Conservation (phyloP, 129 eudicot species). For the Centrapalus pauciflorus region DNA sequence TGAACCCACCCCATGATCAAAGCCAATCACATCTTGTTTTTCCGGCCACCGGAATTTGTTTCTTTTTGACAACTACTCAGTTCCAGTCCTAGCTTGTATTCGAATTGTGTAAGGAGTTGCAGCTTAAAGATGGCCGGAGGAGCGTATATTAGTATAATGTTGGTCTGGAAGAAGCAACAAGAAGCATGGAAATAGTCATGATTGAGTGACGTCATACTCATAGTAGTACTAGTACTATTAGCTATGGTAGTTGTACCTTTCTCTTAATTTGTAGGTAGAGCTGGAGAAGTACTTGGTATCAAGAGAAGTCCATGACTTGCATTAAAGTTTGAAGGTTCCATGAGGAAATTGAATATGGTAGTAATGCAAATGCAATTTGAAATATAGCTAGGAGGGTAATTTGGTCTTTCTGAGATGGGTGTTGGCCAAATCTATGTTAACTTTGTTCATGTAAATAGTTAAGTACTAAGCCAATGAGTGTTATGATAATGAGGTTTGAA, state of each 20-base stretch:
- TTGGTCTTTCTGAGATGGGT: conserved; percentile 18
- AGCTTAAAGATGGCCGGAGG: not conserved
- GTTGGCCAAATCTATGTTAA: conserved; percentile 10
- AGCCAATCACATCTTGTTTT: not conserved
- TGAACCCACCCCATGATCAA: conserved; percentile 28
- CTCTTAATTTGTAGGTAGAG: conserved; percentile 8
- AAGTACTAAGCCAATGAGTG: conserved; percentile 8
- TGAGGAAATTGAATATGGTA: conserved; percentile 26
- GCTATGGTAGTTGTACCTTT: conserved; percentile 17
- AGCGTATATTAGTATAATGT: not conserved
- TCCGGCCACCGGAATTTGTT: not conserved
- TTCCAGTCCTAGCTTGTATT: not conserved
- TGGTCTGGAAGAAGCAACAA: conserved; percentile 4
- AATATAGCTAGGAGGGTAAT: conserved; percentile 12
- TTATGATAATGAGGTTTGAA: not conserved
- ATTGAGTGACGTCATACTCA: not conserved
- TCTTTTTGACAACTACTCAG: not conserved
- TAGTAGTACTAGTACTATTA: conserved; percentile 9
- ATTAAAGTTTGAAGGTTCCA: conserved; percentile 28
- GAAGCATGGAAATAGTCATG: conserved; percentile 6
- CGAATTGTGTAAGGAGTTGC: conserved; percentile 1
- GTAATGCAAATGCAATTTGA: conserved; percentile 2
- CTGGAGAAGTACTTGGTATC: not conserved
- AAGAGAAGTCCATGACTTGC: conserved; percentile 24
- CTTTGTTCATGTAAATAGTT: conserved; percentile 20